These are phyloP conservation scores for Sistotremastrum niveocremeum DNA, from an alignment of 768 basidiomycete genomes.

Conservation along the genomic window DNA sequence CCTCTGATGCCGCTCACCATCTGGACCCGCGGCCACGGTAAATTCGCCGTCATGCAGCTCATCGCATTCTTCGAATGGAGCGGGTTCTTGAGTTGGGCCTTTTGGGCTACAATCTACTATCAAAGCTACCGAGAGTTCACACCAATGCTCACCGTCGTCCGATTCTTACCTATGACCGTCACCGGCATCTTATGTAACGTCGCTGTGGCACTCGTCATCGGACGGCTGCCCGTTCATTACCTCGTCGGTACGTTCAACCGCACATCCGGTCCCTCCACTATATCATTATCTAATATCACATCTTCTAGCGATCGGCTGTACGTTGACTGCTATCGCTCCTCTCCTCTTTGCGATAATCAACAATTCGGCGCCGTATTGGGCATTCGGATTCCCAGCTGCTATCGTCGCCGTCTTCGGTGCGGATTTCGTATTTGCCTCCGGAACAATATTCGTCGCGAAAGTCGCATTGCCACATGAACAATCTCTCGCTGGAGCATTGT, in stretches of 20 bases:
- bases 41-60: conserved; percentile 44
- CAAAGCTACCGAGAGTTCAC: conserved; percentile 44
- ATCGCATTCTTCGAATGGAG: conserved; percentile 57
- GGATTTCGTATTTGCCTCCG: conserved; percentile 63
- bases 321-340: conserved; percentile 41
- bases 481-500: conserved; percentile 59
- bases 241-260: conserved; percentile 35
- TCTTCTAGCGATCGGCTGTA: conserved; percentile 35
- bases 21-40: conserved; percentile 50
- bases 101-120: conserved; percentile 53
- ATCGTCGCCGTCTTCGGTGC: conserved; percentile 56
- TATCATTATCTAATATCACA: conserved; percentile 1
- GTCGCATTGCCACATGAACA: conserved; percentile 56
- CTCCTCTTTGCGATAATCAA: conserved; percentile 58
- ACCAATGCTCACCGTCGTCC: conserved; percentile 48
- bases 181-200: conserved; percentile 52
- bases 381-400: conserved; percentile 58
- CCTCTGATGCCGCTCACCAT: conserved; percentile 52
- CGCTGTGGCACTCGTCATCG: conserved; percentile 46
- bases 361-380: conserved; percentile 51
- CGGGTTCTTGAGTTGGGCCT: conserved; percentile 39
- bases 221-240: conserved; percentile 38
- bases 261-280: too few species aligned
- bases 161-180: conserved; percentile 59
- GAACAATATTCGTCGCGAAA: conserved; percentile 64